Evolutionary conservation across 129 eudicot species (phyloP).

Genomic region (Flaveria ramosissima): DNA sequence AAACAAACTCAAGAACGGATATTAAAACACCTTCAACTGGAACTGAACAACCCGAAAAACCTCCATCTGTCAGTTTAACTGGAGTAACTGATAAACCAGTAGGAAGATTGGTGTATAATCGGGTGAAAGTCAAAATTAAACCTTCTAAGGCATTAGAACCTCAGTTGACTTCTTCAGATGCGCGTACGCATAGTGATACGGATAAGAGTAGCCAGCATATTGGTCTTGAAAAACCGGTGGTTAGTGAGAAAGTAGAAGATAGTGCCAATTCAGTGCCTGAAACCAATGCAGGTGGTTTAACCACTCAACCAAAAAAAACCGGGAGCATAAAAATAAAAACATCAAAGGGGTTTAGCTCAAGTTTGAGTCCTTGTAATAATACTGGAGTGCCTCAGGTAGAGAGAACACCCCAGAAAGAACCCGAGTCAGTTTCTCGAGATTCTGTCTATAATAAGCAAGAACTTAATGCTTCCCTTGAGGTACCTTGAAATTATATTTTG

Average conservation of each 20-base stretch:
- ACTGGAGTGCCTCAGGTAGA: constrained; percentile 51
- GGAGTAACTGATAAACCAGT: constrained; percentile 42
- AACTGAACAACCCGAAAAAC: constrained; percentile 58
- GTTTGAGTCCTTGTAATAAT: constrained; percentile 61
- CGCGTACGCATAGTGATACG: constrained; percentile 65
- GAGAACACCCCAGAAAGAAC: constrained; percentile 21
- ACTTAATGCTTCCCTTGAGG: constrained; percentile 75
- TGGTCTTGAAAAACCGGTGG: constrained; percentile 53
- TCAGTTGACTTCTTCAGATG: constrained; percentile 55
- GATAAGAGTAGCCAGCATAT: constrained; percentile 61
- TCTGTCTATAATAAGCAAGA: constrained; percentile 61
- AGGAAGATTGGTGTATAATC: constrained; percentile 66
- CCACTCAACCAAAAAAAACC: constrained; percentile 48
- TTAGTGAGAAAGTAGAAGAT: constrained; percentile 69
- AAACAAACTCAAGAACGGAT: constrained; percentile 49
- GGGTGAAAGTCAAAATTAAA: constrained; percentile 83
- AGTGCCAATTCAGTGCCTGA: constrained; percentile 72
- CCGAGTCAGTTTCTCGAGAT: constrained; percentile 31
- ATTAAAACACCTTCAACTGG: constrained; percentile 56
- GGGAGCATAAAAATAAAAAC: constrained; percentile 74
- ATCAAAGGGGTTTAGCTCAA: constrained; percentile 55
- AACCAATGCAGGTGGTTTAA: constrained; percentile 33
- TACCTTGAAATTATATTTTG: constrained; percentile 18
- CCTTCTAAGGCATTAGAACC: constrained; percentile 62
- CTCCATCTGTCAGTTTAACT: constrained; percentile 35